Evolutionary conservation across 1,284 basidiomycete genomes (phyloP).

Genomic region (Earliella scabrosa): DNA sequence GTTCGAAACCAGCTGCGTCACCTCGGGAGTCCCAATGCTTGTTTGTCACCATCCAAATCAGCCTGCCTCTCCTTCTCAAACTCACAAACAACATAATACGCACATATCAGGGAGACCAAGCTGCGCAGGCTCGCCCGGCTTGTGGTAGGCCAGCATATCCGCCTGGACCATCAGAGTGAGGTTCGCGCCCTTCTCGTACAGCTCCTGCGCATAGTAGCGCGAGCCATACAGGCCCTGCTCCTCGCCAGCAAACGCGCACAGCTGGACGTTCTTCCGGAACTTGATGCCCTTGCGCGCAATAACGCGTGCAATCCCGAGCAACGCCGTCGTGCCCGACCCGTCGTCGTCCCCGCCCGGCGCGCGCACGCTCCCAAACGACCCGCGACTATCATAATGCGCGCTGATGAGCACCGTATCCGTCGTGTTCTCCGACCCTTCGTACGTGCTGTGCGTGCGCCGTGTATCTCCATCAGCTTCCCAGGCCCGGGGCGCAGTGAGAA

Average conservation of each 20-base stretch:
- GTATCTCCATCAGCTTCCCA: neutral
- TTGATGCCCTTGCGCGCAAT: slow-evolving; percentile 65
- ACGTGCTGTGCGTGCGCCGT: slow-evolving; percentile 49
- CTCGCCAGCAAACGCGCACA: slow-evolving; percentile 74
- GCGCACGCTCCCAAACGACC: slow-evolving; percentile 77
- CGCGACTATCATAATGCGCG: slow-evolving; percentile 87
- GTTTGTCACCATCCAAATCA: too few species aligned
- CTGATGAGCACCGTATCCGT: slow-evolving; percentile 72
- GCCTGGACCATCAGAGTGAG: slow-evolving; percentile 85
- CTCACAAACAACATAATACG: slow-evolving; percentile 20
- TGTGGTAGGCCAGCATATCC: slow-evolving; percentile 87
- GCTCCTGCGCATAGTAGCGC: slow-evolving; percentile 64
- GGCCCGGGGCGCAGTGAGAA: neutral
- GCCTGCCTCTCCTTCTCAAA: too few species aligned
- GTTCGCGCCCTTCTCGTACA: slow-evolving; percentile 61
- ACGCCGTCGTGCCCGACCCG: slow-evolving; percentile 75
- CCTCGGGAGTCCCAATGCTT: slow-evolving; percentile 81
- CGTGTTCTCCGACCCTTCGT: slow-evolving; percentile 52
- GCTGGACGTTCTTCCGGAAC: slow-evolving; percentile 71
- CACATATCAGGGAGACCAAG: slow-evolving; percentile 74
- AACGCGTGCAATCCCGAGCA: slow-evolving; percentile 78
- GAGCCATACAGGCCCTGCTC: slow-evolving; percentile 75
- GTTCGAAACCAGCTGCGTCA: slow-evolving; percentile 74
- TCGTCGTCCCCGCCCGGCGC: slow-evolving; percentile 84
- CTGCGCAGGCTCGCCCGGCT: slow-evolving; percentile 74